Evolutionary conservation across 2,329 filamentous ascomycete genomes (phyloP), one percentile per base, ranked within the genome.

Genomic region (Triangularia setosa): DNA sequence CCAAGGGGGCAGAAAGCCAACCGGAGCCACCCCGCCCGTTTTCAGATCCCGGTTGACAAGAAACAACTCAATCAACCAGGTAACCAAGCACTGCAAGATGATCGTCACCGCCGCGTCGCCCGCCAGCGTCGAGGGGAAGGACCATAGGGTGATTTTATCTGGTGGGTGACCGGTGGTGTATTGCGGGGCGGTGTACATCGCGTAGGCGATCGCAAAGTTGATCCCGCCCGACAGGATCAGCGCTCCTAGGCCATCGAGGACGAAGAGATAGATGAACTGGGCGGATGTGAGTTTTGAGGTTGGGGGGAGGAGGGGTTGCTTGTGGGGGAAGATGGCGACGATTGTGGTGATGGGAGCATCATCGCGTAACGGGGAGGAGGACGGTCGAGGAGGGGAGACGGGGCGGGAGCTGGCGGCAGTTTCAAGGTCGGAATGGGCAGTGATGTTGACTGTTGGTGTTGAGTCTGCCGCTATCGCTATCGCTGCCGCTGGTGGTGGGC

Each of bases 141-240:
- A 72, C 69, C 81, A 84, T 55, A 85, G 75, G 16, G 78, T 77
- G 65, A 84, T 79, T 2, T 78, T 79, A 60, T 77, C 69, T 3
- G 69, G 65, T 25, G 61, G 52, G 11, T 35, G 71, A 23, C 77
- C 76, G 8, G 74, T 73, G 16, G 77, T 76, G 73, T 84, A 83
- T 79, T 83, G 53, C 58, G 33, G 21, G 53, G 52, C 40, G 11
- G 14, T 33, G 40, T 4, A 71, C 74, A 64, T 69, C 83, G 81
- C 79, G 66, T 83, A 84, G 16, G 80, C 82, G 64, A 84, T 76
- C 54, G 76, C 79, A 70, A 84, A 83, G 73, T 84, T 84, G 66
- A 84, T 79, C 23, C 74, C 80, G 0, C 78, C 83, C 0, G 81
- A 82, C 2, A 84, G 54, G n/a, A 80, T 58, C 66, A 79, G 77